Percentiles rank a stretch among this genome's conserved stretches.
Conservation (phyloP, 495 filamentous ascomycete species). For the Penicillium maclennaniae region DNA sequence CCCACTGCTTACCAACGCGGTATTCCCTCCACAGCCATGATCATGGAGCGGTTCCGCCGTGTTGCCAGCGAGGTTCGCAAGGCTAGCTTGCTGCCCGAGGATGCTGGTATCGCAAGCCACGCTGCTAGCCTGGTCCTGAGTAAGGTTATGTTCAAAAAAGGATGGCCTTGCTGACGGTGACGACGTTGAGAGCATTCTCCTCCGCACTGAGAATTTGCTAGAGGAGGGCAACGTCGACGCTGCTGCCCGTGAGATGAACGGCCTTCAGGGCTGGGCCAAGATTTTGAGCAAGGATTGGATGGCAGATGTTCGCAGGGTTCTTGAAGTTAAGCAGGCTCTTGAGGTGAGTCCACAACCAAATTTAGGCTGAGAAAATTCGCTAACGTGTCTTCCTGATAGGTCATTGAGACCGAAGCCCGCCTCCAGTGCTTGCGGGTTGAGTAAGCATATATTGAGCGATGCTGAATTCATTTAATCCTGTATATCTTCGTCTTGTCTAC, state of each 20-base stretch:
- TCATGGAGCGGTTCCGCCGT: conserved; percentile 92
- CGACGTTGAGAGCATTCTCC: conserved; percentile 91
- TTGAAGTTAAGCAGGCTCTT: conserved; percentile 93
- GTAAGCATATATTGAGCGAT: conserved; percentile 37
- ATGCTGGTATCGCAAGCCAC: conserved; percentile 91
- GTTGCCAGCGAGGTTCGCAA: conserved; percentile 94
- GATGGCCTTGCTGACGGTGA: conserved; percentile 78
- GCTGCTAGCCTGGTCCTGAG: conserved; percentile 82
- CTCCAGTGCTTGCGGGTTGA: conserved; percentile 50
- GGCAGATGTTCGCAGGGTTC: conserved; percentile 75
- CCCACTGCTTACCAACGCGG: conserved; percentile 90
- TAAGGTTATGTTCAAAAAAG: conserved; percentile 91
- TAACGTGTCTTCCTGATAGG: conserved; percentile 29
- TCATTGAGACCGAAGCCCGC: conserved; percentile 48
- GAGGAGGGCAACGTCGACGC: conserved; percentile 90
- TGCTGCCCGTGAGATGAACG: conserved; percentile 93
- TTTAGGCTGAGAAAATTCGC: conserved; percentile 4
- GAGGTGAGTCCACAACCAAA: conserved; percentile 59
- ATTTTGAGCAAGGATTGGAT: conserved; percentile 91
- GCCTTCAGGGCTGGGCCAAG: conserved; percentile 87
- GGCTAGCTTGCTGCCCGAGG: conserved; percentile 82
- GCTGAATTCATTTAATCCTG: conserved; percentile 31
- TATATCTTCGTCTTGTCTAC: conserved; percentile 35
- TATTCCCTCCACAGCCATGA: conserved; percentile 73
- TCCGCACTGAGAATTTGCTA: conserved; percentile 78